Base-by-base conservation (phyloP, 345 rosid species). In the Firmiana major region DNA sequence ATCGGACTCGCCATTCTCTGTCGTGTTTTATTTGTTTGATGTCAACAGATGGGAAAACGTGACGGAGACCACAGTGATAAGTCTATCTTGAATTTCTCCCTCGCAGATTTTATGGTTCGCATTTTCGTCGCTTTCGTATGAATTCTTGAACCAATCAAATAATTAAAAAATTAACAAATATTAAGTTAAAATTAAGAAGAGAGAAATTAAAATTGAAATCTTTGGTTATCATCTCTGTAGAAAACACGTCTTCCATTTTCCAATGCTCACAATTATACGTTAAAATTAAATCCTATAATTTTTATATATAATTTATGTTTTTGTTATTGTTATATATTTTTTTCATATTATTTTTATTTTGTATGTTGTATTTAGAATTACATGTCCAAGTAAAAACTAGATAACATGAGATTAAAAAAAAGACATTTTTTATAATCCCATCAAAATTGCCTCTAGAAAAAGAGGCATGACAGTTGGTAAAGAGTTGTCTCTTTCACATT, bases 381-480 rank as follows among this genome's bases (percentile, higher is more conserved):
- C n/a, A n/a, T n/a, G n/a, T n/a, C n/a, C n/a, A n/a, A n/a, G n/a
- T n/a, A 42, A 51, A 69, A 48, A 48, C 60, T 49, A 49, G 74
- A 51, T 24, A 70, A 49, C 59, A 10, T 28, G 60, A 9, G 45
- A 71, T 51, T 53, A 51, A 71, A 51, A 2, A 28, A 16, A 38
- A 4, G 0, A 1, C 0, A 0, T 17, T 49, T 28, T 28, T 49
- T 16, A 9, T 69, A 49, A 70, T 49, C 74, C 45, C 60, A 51
- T 46, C 40, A 51, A 74, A 28, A 62, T 42, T 74, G 53, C 46
- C 78, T 59, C 63, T 42, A 40, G 63, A 75, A 78, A 48, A 68
- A 17, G 45, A 45, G 77, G 10, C 76, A 75, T 54, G 21, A 8
- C 75, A 60, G 81, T 79, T 79, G 87, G 87, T 81, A 70, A 51